Evolutionary conservation across 768 basidiomycete genomes (phyloP).

Genomic region (Rhizopogon vinicolor): DNA sequence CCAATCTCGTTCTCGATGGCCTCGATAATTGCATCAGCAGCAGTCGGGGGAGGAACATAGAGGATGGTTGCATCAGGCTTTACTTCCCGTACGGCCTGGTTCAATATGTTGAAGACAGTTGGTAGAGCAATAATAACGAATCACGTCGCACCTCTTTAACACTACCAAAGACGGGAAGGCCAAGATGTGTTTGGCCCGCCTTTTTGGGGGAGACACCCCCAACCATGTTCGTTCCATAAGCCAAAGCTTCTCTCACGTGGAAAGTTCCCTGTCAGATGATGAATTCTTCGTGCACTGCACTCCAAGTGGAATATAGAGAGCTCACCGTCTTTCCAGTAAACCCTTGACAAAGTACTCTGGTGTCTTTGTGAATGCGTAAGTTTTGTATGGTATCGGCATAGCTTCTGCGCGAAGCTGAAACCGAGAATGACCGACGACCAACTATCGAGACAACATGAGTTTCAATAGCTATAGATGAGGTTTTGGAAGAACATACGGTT

Average conservation of each 20-base stretch:
- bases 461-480: not conserved
- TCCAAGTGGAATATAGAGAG: not conserved
- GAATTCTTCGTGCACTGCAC: not conserved
- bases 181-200: constrained; percentile 92
- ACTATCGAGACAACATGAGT: constrained; percentile 26
- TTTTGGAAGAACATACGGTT: constrained; percentile 36
- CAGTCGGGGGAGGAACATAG: constrained; percentile 96
- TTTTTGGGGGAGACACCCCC: constrained; percentile 97
- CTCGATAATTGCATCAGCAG: constrained; percentile 97
- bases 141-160: constrained; percentile 71
- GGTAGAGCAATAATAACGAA: not conserved
- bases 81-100: constrained; percentile 79
- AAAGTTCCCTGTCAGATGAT: constrained; percentile 74
- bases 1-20: constrained; percentile 98
- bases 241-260: constrained; percentile 90
- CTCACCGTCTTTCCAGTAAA: constrained; percentile 94
- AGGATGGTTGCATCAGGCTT: constrained; percentile 92
- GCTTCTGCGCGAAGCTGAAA: constrained; percentile 64
- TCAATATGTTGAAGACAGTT: constrained; percentile 2
- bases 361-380: constrained; percentile 90
- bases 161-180: constrained; percentile 88
- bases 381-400: constrained; percentile 92
- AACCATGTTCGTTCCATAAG: constrained; percentile 95
- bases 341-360: constrained; percentile 89
- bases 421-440: constrained; percentile 78